Evolutionary conservation across 495 filamentous ascomycete species (phyloP), one percentile per base, ranked within the genome.

Genomic region (Penicillium goetzii): DNA sequence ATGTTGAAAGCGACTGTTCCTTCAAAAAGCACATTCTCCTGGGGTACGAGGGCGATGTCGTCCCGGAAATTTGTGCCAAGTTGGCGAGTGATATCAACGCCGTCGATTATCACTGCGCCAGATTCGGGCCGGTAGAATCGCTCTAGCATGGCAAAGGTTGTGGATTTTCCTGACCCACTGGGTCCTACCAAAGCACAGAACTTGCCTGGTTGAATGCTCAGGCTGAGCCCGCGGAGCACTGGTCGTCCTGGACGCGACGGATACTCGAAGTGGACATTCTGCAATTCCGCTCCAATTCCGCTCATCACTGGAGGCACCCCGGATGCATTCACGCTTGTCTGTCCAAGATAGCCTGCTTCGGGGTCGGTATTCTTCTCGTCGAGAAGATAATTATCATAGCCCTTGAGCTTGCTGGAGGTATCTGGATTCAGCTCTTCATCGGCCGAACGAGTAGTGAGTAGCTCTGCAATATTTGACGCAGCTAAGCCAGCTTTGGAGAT

Each of bases 121-220:
- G 75, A 63, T 11, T 72, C 68, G 0, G 79, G 76, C 8, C 78
- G 76, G 71, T 87, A 88, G 73, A 88, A 85, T 45, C 84, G 80
- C 65, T 88, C 85, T 14, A 88, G 69, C 58, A 89, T 76, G 3
- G 82, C 77, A 53, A 89, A 82, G 14, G 82, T 84, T 5, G 85
- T 86, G 15, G 81, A 83, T 65, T 89, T 88, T 15, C 87, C 87
- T 43, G 84, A 84, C 14, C 86, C 87, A 23, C 81, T 84, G 6
- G 84, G 80, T 1, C 87, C 86, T 32, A 88, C 85, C 12, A 88
- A 70, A 0, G 85, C 86, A 34, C 80, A 81, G 63, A 87, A 88
- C 61, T 87, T 80, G 4, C 85, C 84, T 2, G 84, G 80, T 26
- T 76, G 61, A 59, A 89, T 84, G 21, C 72, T 74, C 55, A 90